phyloP scores from a whole-genome alignment of 495 filamentous ascomycete species.

The Aspergillus ellipticus region DNA sequence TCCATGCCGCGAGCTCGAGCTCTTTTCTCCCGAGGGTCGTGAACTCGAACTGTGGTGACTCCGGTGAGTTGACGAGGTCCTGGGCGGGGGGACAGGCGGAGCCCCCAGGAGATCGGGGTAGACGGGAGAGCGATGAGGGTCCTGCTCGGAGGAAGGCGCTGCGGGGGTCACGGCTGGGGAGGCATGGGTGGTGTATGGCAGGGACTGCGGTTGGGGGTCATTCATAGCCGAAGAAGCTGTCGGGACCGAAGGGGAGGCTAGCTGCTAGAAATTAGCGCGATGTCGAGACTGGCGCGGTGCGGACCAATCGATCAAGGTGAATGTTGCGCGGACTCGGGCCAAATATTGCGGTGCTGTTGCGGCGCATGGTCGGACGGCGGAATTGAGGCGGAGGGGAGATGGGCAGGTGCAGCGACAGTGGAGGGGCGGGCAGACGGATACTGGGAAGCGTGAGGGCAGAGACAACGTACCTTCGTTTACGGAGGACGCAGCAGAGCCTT shows the following conservation, averaged over 20 bases:
- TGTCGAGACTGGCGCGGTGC: constrained; percentile 1
- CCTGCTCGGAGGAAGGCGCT: constrained; percentile 27
- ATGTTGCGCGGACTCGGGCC: constrained; percentile 48
- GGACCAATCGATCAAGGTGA: constrained; percentile 2
- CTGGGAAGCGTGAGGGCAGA: constrained; percentile 5
- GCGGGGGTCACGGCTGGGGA: constrained; percentile 28
- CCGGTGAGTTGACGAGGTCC: constrained; percentile 43
- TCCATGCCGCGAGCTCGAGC: constrained; percentile 30
- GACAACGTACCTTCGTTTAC: constrained; percentile 24
- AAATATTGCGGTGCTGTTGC: constrained; percentile 38
- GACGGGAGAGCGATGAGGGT: constrained; percentile 30
- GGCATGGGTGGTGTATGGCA: constrained; percentile 33
- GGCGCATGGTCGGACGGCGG: constrained; percentile 46
- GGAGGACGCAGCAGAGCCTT: constrained; percentile 22
- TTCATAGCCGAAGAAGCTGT: constrained; percentile 46
- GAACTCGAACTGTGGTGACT: constrained; percentile 34
- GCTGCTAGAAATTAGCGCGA: constrained; percentile 30
- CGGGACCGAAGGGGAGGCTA: constrained; percentile 25
- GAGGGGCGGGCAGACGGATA: constrained; percentile 1
- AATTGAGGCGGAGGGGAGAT: constrained; percentile 27
- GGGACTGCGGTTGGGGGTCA: constrained; percentile 33
- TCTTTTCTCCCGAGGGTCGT: constrained; percentile 26
- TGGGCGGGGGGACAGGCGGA: constrained; percentile 41
- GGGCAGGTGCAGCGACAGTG: constrained; percentile 30
- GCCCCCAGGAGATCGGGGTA: constrained; percentile 38